Evolutionary conservation across 352 stramenopile genomes (phyloP).

Genomic region (Thraustochytrium sp.): DNA sequence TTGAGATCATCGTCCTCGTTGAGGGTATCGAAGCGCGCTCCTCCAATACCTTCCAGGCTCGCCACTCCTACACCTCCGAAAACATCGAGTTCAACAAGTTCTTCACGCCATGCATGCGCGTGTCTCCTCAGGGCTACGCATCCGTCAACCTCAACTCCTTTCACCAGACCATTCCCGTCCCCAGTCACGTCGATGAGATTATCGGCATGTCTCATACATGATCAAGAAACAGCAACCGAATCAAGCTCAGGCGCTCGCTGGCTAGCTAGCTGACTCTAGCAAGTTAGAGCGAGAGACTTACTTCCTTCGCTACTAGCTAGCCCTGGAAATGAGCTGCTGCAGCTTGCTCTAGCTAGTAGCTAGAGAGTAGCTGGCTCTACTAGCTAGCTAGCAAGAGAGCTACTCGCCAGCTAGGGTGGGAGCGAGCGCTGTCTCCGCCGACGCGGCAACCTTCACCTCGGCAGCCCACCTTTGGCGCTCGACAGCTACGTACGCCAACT

Average conservation of each 20-base stretch:
- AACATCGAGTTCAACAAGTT: conserved; percentile 61
- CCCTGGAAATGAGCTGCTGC: neutral
- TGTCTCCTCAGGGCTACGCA: conserved; percentile 48
- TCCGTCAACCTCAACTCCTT: conserved; percentile 53
- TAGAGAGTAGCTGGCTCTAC: too few species aligned
- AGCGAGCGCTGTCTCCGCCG: too few species aligned
- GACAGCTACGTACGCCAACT: too few species aligned
- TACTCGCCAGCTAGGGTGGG: too few species aligned
- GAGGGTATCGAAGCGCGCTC: conserved; percentile 63
- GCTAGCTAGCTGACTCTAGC: neutral
- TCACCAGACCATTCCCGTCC: conserved; percentile 48
- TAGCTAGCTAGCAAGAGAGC: too few species aligned
- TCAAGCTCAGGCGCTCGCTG: too few species aligned
- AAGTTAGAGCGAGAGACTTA: neutral
- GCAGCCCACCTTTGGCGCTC: too few species aligned
- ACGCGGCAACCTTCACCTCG: too few species aligned
- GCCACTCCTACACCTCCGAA: conserved; percentile 60
- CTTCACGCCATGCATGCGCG: conserved; percentile 54
- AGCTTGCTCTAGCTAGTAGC: too few species aligned
- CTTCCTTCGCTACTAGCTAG: neutral
- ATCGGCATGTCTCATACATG: conserved; percentile 18
- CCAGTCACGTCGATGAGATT: conserved; percentile 22
- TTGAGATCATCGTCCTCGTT: conserved; percentile 63
- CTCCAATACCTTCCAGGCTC: conserved; percentile 61
- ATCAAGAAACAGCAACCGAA: too few species aligned